Conservation (phyloP, 208 protist genomes). For the Wallacemonas sp. region DNA sequence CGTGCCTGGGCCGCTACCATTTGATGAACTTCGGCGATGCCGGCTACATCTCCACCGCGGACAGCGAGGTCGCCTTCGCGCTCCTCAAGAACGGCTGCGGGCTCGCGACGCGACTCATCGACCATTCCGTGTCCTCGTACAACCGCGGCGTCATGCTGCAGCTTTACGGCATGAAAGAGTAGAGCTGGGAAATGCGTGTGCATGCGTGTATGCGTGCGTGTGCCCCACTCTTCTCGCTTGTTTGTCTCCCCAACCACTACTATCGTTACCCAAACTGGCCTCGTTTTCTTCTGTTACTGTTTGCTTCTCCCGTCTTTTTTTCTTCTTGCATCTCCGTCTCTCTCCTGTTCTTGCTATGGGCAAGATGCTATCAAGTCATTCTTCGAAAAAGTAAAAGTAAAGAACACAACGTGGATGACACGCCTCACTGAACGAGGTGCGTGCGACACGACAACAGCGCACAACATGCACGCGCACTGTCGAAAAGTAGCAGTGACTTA, state of each 20-base stretch:
- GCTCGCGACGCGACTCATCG: constrained; percentile 25
- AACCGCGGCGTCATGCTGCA: constrained; percentile 65
- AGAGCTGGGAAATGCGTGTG: neutral
- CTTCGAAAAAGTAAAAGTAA: no score
- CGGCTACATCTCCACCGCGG: constrained; percentile 59
- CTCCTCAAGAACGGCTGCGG: constrained; percentile 58
- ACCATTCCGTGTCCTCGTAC: constrained; percentile 70
- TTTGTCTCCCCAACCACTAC: neutral
- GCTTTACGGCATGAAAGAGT: constrained; percentile 37
- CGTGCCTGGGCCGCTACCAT: constrained; percentile 76
- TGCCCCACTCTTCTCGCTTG: neutral
- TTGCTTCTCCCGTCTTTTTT: constrained; percentile 7
- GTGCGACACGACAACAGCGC: no score
- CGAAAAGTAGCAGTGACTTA: no score
- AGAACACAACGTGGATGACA: no score
- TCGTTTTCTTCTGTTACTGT: constrained; percentile 7
- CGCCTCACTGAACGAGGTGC: no score
- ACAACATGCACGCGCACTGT: no score
- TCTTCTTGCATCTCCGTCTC: constrained; percentile 13
- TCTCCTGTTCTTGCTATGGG: constrained; percentile 1
- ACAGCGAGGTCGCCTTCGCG: constrained; percentile 63
- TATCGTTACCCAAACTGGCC: neutral
- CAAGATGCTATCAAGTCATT: no score
- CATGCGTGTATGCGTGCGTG: neutral
- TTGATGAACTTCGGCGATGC: constrained; percentile 50